Conservation (phyloP, 2,329 filamentous ascomycete species). For the Nemania sp. region DNA sequence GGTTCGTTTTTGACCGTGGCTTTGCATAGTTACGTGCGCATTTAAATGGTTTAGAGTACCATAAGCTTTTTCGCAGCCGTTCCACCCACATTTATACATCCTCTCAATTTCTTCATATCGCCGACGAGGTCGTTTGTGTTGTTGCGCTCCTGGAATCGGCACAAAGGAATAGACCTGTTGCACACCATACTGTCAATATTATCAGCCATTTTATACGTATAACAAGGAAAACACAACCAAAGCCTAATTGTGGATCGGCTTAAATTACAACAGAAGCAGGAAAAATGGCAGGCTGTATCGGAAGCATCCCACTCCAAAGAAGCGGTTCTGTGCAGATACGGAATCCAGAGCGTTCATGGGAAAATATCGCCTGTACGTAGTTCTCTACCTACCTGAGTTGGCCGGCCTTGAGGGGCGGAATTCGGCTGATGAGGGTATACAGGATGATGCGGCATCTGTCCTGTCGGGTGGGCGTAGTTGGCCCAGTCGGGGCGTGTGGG, state of each 20-base stretch:
- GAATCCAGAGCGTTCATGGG: too few relatives aligned
- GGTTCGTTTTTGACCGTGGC: slow-evolving; percentile 89
- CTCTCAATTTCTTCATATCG: slow-evolving; percentile 98
- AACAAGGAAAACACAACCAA: slow-evolving; percentile 15
- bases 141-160: slow-evolving; percentile 92
- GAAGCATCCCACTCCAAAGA: neutral
- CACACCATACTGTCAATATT: slow-evolving; percentile 42
- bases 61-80: slow-evolving; percentile 97
- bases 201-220: slow-evolving; percentile 36
- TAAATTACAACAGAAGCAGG: neutral
- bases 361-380: neutral
- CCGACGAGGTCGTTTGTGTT: slow-evolving; percentile 91
- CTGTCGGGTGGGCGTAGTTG: slow-evolving; percentile 60
- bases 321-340: too few relatives aligned
- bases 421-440: slow-evolving; percentile 61
- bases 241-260: neutral
- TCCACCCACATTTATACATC: slow-evolving; percentile 99
- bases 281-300: neutral
- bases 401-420: slow-evolving; percentile 57
- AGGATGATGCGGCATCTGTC: slow-evolving; percentile 55
- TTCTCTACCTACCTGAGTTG: slow-evolving; percentile 59
- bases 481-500: slow-evolving; percentile 76
- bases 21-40: slow-evolving; percentile 98
- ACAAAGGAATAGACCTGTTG: slow-evolving; percentile 96
- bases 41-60: slow-evolving; percentile 97